phyloP scores from a whole-genome alignment of 352 stramenopile genomes.

The Globisporangium yorkense region DNA sequence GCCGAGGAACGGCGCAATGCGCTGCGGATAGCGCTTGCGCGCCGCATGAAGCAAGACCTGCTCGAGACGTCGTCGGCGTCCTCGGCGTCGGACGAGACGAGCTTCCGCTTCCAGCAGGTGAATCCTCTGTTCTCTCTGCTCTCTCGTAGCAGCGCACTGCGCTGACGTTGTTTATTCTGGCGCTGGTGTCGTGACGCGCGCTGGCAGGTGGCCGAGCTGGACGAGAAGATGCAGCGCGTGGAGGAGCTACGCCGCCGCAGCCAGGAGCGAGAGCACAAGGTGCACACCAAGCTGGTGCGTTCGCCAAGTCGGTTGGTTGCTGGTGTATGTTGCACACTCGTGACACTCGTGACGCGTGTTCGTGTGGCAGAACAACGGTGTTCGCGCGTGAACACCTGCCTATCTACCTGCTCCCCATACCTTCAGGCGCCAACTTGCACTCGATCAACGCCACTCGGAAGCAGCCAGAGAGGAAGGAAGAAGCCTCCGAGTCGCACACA shows the following conservation, averaged over 20 bases:
- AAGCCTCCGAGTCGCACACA: neutral
- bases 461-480: neutral
- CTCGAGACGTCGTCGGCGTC: slow-evolving; percentile 29
- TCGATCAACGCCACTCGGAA: neutral
- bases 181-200: neutral
- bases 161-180: neutral
- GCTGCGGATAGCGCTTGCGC: slow-evolving; percentile 61
- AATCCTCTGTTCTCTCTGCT: slow-evolving; percentile 2
- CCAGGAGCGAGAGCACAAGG: slow-evolving; percentile 55
- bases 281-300: slow-evolving; percentile 46
- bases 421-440: neutral
- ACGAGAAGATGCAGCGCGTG: slow-evolving; percentile 75
- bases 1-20: slow-evolving; percentile 64
- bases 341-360: neutral
- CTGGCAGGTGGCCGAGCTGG: slow-evolving; percentile 51
- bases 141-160: too few species aligned
- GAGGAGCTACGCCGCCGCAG: slow-evolving; percentile 60
- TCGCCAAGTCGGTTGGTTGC: neutral
- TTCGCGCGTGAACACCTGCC: slow-evolving; percentile 3
- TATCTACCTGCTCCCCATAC: neutral
- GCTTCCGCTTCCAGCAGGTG: slow-evolving; percentile 59
- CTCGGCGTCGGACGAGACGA: slow-evolving; percentile 14
- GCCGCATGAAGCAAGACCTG: slow-evolving; percentile 78
- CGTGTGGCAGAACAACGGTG: neutral
- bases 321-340: neutral